Evolutionary conservation across 208 protist species (phyloP).

Genomic region (Crithidia brevicula): DNA sequence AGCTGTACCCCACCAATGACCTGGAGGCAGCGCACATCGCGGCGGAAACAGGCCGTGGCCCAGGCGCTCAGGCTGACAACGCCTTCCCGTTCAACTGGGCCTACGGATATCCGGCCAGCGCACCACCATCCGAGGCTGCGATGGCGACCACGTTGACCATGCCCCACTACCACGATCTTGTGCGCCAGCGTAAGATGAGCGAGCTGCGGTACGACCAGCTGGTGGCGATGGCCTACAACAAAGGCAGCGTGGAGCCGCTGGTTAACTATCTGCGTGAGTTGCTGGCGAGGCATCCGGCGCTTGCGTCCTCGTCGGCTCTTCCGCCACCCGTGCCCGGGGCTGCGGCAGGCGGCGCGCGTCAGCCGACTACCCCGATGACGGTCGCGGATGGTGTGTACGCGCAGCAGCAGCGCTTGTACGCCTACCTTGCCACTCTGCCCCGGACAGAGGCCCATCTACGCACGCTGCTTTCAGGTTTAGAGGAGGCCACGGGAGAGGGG

Average conservation of each 20-base stretch:
- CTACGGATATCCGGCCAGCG: constrained; percentile 33
- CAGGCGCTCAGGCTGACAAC: constrained; percentile 23
- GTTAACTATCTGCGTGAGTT: constrained; percentile 42
- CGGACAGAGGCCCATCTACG: constrained; percentile 48
- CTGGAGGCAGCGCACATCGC: constrained; percentile 27
- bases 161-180: constrained; percentile 11
- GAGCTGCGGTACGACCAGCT: constrained; percentile 45
- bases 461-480: constrained; percentile 28
- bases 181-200: constrained; percentile 31
- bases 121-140: constrained; percentile 19
- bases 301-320: too few species aligned
- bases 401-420: constrained; percentile 34
- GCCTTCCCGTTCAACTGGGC: constrained; percentile 36
- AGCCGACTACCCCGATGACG: background rate
- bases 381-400: constrained; percentile 13
- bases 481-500: constrained; percentile 17
- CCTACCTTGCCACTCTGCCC: constrained; percentile 39
- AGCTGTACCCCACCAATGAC: constrained; percentile 23
- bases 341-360: too few species aligned
- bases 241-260: constrained; percentile 46
- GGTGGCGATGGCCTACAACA: constrained; percentile 66
- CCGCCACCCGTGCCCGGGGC: too few species aligned
- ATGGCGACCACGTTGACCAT: constrained; percentile 1
- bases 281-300: constrained; percentile 10
- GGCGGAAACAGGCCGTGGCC: constrained; percentile 29